Evolutionary conservation across 495 filamentous ascomycete species (phyloP).

Genomic region (Hypoxylon perforatum): DNA sequence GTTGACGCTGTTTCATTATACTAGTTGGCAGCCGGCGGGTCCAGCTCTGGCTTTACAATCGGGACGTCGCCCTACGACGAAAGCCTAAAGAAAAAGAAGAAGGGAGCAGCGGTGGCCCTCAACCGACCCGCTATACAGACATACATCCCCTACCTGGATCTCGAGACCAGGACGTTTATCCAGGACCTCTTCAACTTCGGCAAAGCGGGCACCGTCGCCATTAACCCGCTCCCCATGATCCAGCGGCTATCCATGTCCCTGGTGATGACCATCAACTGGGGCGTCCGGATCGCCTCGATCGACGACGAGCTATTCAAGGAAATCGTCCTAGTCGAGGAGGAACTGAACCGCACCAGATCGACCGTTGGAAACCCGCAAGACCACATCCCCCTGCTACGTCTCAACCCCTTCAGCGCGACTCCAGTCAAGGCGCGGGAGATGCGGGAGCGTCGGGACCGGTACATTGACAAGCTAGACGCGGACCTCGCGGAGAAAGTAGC

Average conservation of each 20-base stretch:
- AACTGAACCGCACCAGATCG: constrained; percentile 67
- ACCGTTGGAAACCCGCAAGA: constrained; percentile 73
- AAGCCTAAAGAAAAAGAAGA: constrained; percentile 70
- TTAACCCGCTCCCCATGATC: constrained; percentile 71
- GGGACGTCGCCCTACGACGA: constrained; percentile 73
- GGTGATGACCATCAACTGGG: constrained; percentile 72
- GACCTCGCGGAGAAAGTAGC: constrained; percentile 68
- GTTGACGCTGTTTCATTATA: constrained; percentile 8
- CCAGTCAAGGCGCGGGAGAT: constrained; percentile 65
- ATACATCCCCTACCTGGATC: constrained; percentile 69
- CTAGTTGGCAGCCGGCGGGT: constrained; percentile 70
- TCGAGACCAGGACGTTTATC: constrained; percentile 69
- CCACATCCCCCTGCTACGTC: constrained; percentile 69
- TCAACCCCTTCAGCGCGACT: constrained; percentile 66
- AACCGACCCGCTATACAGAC: constrained; percentile 70
- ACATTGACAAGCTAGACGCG: constrained; percentile 62
- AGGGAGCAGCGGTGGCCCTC: constrained; percentile 71
- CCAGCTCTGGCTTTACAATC: constrained; percentile 73
- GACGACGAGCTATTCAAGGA: constrained; percentile 70
- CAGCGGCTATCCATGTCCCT: constrained; percentile 68
- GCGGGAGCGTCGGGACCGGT: constrained; percentile 69
- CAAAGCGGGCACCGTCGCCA: constrained; percentile 59
- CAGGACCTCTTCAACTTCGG: constrained; percentile 68
- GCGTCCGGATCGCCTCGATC: constrained; percentile 65
- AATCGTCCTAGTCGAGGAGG: constrained; percentile 71